A percentile compares a stretch with the other conserved stretches of the same genome.
These are phyloP conservation scores for Aspergillus bertholletiae DNA, from an alignment of 495 filamentous ascomycete species.

Conservation along the genomic window DNA sequence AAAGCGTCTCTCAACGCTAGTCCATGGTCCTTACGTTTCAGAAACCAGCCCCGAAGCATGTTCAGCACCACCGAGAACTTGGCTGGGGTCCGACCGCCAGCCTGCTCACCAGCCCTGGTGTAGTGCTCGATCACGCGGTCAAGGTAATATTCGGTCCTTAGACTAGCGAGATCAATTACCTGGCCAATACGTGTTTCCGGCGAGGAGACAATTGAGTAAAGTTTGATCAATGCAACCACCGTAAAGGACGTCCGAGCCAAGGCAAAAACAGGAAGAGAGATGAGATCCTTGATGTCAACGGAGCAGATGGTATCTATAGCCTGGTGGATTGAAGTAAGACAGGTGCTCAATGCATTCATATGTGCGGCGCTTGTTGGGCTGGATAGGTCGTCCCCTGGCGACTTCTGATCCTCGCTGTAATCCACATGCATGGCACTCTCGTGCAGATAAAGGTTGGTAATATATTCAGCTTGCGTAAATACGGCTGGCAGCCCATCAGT, in stretches of 20 bases:
- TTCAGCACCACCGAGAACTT: conserved; percentile 75
- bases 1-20: conserved; percentile 28
- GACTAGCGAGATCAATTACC: conserved; percentile 68
- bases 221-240: conserved; percentile 81
- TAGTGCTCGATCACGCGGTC: conserved; percentile 66
- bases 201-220: conserved; percentile 72
- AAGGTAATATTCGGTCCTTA: conserved; percentile 74
- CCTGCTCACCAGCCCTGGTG: conserved; percentile 55
- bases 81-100: conserved; percentile 63
- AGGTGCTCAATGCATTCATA: conserved; percentile 68
- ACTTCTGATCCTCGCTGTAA: conserved; percentile 37
- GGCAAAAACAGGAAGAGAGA: conserved; percentile 70
- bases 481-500: conserved; percentile 12
- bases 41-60: conserved; percentile 73
- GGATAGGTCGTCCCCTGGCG: conserved; percentile 22
- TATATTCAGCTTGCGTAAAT: conserved; percentile 29
- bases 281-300: conserved; percentile 58
- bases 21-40: conserved; percentile 41
- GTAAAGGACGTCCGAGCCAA: conserved; percentile 80
- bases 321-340: conserved; percentile 67
- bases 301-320: conserved; percentile 67
- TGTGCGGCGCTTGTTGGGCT: conserved; percentile 56
- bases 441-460: conserved; percentile 77
- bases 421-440: conserved; percentile 80
- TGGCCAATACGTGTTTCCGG: conserved; percentile 68